phyloP scores from a whole-genome alignment of 2,329 filamentous ascomycete species.

The Periconia sp. region DNA sequence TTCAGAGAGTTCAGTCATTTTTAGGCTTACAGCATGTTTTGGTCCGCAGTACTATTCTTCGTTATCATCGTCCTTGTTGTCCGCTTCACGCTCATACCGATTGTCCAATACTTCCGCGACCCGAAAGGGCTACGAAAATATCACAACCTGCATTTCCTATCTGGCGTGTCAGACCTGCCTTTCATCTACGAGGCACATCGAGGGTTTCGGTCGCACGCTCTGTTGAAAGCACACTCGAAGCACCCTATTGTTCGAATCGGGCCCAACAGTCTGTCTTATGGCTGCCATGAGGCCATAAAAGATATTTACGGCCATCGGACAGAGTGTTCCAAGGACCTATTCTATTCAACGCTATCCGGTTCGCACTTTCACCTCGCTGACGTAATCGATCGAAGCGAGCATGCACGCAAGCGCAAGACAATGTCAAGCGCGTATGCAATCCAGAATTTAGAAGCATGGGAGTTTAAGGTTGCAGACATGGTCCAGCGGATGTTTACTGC shows the following conservation, averaged over 20 bases:
- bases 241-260: conserved; percentile 46
- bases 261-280: conserved; percentile 50
- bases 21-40: no score
- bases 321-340: conserved; percentile 44
- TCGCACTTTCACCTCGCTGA: conserved; percentile 45
- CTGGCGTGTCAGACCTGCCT: neutral
- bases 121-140: no score
- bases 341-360: conserved; percentile 38
- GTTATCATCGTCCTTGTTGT: no score
- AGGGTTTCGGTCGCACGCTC: neutral
- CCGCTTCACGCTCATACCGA: no score
- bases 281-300: conserved; percentile 47
- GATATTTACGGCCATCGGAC: conserved; percentile 57
- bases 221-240: neutral
- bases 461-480: conserved; percentile 49
- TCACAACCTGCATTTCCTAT: neutral
- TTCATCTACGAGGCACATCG: neutral
- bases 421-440: conserved; percentile 47
- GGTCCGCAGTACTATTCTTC: no score
- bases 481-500: conserved; percentile 37
- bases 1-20: no score
- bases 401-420: conserved; percentile 48
- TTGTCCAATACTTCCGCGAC: no score
- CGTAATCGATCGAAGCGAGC: conserved; percentile 47
- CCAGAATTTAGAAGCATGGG: conserved; percentile 50